Conservation (phyloP, 352 stramenopile genomes). For the Vaucheria bursata region DNA sequence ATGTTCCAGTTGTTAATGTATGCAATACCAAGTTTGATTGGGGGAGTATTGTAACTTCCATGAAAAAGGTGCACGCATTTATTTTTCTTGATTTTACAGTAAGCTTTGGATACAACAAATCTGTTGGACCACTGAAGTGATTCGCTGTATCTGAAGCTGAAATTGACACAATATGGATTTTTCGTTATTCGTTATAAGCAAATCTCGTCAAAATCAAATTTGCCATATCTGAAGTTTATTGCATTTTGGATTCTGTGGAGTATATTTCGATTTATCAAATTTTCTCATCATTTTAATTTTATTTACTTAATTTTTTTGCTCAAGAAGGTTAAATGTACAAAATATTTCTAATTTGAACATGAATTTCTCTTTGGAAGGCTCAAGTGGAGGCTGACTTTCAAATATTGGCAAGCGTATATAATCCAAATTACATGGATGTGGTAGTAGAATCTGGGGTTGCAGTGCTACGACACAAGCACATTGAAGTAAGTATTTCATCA, state of each 20-base stretch:
- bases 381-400: conserved; percentile 39
- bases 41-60: conserved; percentile 18
- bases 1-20: conserved; percentile 34
- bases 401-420: conserved; percentile 45
- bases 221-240: no score
- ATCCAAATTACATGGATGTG: conserved; percentile 38
- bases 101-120: background rate
- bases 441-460: conserved; percentile 27
- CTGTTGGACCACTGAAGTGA: no score
- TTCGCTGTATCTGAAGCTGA: no score
- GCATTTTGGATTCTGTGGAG: no score
- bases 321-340: background rate
- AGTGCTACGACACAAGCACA: conserved; percentile 41
- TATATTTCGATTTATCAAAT: no score
- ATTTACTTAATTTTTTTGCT: background rate
- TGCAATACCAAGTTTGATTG: conserved; percentile 49
- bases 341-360: background rate
- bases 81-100: background rate
- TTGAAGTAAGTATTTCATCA: conserved; percentile 36
- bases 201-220: no score
- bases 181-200: no score
- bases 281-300: no score
- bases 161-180: no score
- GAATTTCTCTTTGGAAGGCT: background rate
- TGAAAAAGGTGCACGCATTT: background rate